Evolutionary conservation across 164 flowering plant species (phyloP), one percentile per base, ranked within the genome.

Genomic region (Euptelea pleiosperma): DNA sequence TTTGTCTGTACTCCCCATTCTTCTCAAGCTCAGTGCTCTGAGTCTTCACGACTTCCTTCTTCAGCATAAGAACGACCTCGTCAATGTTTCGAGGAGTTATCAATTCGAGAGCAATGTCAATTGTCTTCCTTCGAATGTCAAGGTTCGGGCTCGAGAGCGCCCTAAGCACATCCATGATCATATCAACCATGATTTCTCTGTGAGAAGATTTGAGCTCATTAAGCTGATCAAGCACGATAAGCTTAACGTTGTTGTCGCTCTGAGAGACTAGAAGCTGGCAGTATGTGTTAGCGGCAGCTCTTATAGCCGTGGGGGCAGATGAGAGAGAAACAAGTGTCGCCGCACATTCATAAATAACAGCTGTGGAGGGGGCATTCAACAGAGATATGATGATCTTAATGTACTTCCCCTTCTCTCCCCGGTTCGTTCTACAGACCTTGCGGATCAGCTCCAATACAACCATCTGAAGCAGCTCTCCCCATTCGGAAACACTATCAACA

Each of bases 1-100:
- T 87, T 65, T 92, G 97, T 57, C 96, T 71, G 48, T 86, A 87
- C 57, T 92, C 98, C 49, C 91, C 98, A 70, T 84, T 90, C 83
- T 87, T 92, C 82, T 89, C 98, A 53, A 72, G 80, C 77, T 92
- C 98, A 5, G 81, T 83, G 61, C 82, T 74, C 58, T 92, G 98
- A 12, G 97, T 93, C 82, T 89, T 89, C 61, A 93, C 77, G 39
- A 93, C 98, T 74, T 93, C 98, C 75, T 93, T 93, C 83, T 89
- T 93, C 66, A 93, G 69, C 43, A 79, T 75, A 37, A 82, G 76
- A 64, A 93, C 94, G 53, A 93, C 98, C 74, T 93, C 96, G 73
- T 84, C 84, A 24, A 93, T 73, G 61, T 90, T 93, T 43, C 86
- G 57, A 0, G 96, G 94, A 14, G 93, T 89, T 16, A 91, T 89